Evolutionary conservation across 2,329 filamentous ascomycete species (phyloP), one percentile per base, ranked within the genome.

Genomic region (Colletotrichum theobromicola): DNA sequence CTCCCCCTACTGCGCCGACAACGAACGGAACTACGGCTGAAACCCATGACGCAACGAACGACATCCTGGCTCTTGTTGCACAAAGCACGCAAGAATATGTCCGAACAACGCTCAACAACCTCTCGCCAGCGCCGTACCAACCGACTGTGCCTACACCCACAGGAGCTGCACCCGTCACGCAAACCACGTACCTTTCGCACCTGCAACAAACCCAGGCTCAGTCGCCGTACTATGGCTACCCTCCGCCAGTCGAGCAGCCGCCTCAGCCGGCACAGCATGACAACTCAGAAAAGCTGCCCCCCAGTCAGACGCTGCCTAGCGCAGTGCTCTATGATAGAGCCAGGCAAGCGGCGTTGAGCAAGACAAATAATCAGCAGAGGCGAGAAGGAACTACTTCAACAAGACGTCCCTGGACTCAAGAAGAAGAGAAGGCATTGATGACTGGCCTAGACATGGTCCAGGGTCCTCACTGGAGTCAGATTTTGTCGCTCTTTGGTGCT

Each of bases 391-490:
- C 89, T 3, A 89, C 91, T 77, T 91, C 90, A 2, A 91, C 90
- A 3, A 90, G 95, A 35, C 90, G 95, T 32, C 95, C 95, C 0
- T 98, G 95, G 95, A 95, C 93, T 1, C 92, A 94, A 5, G 94
- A 97, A 76, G 95, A 98, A 83, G 95, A 98, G 81, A 95, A 95
- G 82, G 95, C 95, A 0, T 88, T 98, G 21, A 96, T 98, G 93
- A 91, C 94, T 63, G 95, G 95, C 1, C 90, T 98, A 5, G 95
- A 97, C 80, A 92, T 94, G 81, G 95, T 98, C 61, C 95, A 96
- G 81, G 95, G 95, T 0, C 95, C 95, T 21, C 95, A 98, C 80
- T 98, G 95, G 95, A 96, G 94, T 78, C 95, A 98, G 81, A 98
- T 98, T 61, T 87, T 98, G 15, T 93, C 93, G 2, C 89, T 98